A percentile compares a stretch with the other conserved stretches of the same genome.
Evolutionary conservation across 805 yeast species (phyloP).

Genomic region (Pichia sporocuriosa): DNA sequence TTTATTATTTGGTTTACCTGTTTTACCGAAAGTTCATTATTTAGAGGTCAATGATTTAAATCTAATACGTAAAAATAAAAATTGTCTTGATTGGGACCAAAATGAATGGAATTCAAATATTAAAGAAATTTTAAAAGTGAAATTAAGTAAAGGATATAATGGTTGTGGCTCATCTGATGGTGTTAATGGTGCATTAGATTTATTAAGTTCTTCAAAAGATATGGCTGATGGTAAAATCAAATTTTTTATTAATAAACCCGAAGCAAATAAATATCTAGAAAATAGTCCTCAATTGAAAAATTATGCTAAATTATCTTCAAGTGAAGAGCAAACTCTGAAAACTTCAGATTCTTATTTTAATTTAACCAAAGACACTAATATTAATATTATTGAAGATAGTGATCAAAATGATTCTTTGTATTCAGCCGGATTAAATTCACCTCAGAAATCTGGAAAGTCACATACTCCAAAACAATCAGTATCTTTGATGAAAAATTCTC

Average conservation of each 20-base stretch:
- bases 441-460: background rate
- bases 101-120: conserved; percentile 55
- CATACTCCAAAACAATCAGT: background rate
- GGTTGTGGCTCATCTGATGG: conserved; percentile 75
- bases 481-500: conserved; percentile 2
- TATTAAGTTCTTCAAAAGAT: conserved; percentile 21
- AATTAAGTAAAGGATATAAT: conserved; percentile 53
- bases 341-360: conserved; percentile 1
- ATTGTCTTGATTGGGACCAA: conserved; percentile 42
- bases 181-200: conserved; percentile 45
- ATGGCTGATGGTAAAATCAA: conserved; percentile 21
- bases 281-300: conserved; percentile 8
- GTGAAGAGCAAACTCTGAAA: background rate
- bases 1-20: conserved; percentile 74
- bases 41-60: conserved; percentile 56
- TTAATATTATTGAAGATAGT: background rate
- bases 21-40: conserved; percentile 70
- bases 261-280: conserved; percentile 9
- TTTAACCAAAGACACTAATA: background rate
- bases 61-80: conserved; percentile 31
- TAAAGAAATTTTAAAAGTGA: conserved; percentile 48
- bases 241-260: conserved; percentile 14
- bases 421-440: too few relatives aligned
- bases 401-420: conserved; percentile 4
- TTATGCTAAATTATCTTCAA: conserved; percentile 1